Conservation (phyloP, 805 yeast species). For the Saccharomycopsis microspora region DNA sequence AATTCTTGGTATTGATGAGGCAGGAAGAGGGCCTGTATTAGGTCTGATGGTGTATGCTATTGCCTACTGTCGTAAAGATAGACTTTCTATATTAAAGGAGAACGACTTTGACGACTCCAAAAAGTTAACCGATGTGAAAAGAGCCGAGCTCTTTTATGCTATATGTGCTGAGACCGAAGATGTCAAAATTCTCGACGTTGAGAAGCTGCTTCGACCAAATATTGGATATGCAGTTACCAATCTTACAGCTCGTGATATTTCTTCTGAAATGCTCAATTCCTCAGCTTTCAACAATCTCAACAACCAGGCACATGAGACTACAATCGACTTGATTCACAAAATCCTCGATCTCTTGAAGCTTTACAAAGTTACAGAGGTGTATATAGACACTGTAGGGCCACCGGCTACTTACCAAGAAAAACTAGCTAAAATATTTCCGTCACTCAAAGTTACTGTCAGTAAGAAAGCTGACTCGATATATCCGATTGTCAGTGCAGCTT, state of each 20-base stretch:
- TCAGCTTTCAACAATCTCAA: conserved; percentile 42
- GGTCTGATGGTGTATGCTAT: conserved; percentile 98
- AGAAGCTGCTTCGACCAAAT: conserved; percentile 28
- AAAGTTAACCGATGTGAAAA: conserved; percentile 59
- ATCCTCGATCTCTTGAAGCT: conserved; percentile 32
- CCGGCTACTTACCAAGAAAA: conserved; percentile 77
- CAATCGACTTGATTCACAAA: conserved; percentile 64
- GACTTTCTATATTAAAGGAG: conserved; percentile 30
- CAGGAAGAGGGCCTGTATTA: conserved; percentile 96
- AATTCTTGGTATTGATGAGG: conserved; percentile 90
- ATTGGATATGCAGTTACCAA: conserved; percentile 85
- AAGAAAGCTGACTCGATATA: conserved; percentile 91
- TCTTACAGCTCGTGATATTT: conserved; percentile 79
- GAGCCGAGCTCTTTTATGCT: conserved; percentile 48
- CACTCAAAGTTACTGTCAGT: conserved; percentile 63
- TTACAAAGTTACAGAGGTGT: conserved; percentile 45
- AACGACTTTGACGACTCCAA: conserved; percentile 93
- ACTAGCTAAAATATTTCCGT: conserved; percentile 58
- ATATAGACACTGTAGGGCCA: conserved; percentile 96
- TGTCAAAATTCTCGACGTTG: not conserved
- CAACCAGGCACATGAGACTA: conserved; percentile 94
- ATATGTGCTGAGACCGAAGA: conserved; percentile 37
- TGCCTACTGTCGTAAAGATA: conserved; percentile 57
- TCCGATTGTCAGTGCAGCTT: conserved; percentile 91
- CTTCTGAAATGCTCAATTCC: conserved; percentile 74